Conservation (phyloP, 1,284 basidiomycete genomes). For the Pyrrhoderma lamaoense region DNA sequence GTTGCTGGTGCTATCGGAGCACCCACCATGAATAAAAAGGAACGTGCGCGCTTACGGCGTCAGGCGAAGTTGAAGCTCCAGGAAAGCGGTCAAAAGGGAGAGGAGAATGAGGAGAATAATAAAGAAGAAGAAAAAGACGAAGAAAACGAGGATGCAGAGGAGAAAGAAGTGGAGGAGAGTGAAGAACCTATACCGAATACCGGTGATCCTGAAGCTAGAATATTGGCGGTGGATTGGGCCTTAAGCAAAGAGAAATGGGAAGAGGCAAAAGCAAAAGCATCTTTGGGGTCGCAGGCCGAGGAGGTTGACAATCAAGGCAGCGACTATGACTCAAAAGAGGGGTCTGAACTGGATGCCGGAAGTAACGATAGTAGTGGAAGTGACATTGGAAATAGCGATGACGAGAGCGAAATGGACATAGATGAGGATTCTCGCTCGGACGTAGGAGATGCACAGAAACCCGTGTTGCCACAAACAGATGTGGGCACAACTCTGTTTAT, state of each 20-base stretch:
- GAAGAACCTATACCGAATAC: conserved; percentile 30
- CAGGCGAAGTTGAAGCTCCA: conserved; percentile 41
- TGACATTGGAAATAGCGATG: conserved; percentile 22
- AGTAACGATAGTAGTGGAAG: conserved; percentile 21
- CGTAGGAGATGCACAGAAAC: conserved; percentile 53
- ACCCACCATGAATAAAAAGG: conserved; percentile 75
- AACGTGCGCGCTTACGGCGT: conserved; percentile 26
- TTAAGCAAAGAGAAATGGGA: conserved; percentile 92
- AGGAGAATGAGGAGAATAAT: conserved; percentile 30
- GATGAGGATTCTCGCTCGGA: conserved; percentile 39
- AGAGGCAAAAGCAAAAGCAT: conserved; percentile 56
- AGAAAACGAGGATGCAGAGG: conserved; percentile 32
- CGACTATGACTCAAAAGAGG: conserved; percentile 25
- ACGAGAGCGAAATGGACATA: conserved; percentile 36
- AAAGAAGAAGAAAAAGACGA: conserved; percentile 33
- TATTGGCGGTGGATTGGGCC: conserved; percentile 95
- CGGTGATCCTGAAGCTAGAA: conserved; percentile 38
- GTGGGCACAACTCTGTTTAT: conserved; percentile 91
- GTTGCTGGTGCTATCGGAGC: conserved; percentile 57
- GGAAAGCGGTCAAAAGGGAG: conserved; percentile 27
- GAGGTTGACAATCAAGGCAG: conserved; percentile 27
- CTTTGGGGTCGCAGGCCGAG: conserved; percentile 30
- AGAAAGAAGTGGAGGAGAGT: background rate
- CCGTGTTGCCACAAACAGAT: conserved; percentile 71
- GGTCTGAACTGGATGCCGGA: conserved; percentile 25